phyloP scores from a whole-genome alignment of 2,329 filamentous ascomycete genomes.

The Sporothrix luriei region DNA sequence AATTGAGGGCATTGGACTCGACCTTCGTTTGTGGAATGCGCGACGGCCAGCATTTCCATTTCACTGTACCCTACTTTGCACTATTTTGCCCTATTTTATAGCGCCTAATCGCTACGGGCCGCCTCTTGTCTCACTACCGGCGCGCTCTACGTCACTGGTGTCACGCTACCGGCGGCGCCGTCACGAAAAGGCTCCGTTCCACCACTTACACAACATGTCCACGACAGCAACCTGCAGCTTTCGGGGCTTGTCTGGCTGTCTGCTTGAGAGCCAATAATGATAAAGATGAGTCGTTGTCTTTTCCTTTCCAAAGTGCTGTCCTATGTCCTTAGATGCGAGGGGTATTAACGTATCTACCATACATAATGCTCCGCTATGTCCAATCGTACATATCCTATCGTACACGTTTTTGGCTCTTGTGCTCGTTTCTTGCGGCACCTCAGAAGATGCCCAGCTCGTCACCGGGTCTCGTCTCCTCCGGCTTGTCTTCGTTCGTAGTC shows the following conservation, averaged over 20 bases:
- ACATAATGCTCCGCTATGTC: slow-evolving; percentile 1
- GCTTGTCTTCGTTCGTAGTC: background rate
- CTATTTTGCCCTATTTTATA: background rate
- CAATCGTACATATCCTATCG: background rate
- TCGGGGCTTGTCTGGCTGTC: background rate
- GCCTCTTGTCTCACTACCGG: slow-evolving; percentile 21
- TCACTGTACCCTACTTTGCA: background rate
- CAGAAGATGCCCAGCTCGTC: slow-evolving; percentile 20
- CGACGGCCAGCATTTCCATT: background rate
- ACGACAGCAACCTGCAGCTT: slow-evolving; percentile 7
- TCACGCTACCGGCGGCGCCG: background rate
- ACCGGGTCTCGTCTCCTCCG: background rate
- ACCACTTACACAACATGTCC: background rate
- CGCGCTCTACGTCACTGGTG: slow-evolving; percentile 22
- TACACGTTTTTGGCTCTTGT: background rate
- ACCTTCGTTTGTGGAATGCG: slow-evolving; percentile 16
- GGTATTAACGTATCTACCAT: slow-evolving; percentile 14
- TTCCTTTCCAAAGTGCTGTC: background rate
- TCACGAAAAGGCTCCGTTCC: slow-evolving; percentile 1
- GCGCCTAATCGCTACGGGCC: background rate
- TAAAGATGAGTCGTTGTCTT: slow-evolving; percentile 4
- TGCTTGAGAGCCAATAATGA: no score
- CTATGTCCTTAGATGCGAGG: background rate
- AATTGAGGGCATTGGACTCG: background rate
- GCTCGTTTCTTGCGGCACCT: background rate